A percentile compares a stretch with the other conserved stretches of the same genome.
Evolutionary conservation across 371 early-diverging fungal genomes (phyloP).

Genomic region (Mucor mucedo): DNA sequence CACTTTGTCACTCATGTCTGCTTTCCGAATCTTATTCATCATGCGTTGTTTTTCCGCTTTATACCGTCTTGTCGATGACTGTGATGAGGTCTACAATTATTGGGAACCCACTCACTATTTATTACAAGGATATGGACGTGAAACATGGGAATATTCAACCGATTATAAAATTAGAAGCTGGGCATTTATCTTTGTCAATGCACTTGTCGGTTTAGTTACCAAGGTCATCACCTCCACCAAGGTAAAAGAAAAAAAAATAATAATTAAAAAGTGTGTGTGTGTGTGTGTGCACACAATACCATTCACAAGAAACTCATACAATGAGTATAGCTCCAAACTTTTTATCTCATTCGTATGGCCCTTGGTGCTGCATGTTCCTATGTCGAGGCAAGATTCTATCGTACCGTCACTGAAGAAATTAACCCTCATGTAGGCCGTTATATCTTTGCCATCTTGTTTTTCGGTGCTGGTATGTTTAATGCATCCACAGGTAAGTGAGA

Average conservation of each 20-base stretch:
- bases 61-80: conserved; percentile 74
- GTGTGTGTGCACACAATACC: not conserved
- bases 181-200: conserved; percentile 76
- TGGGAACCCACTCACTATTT: conserved; percentile 95
- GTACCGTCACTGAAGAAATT: conserved; percentile 65
- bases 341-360: conserved; percentile 71
- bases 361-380: conserved; percentile 69
- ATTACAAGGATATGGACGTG: conserved; percentile 82
- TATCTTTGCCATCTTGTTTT: conserved; percentile 63
- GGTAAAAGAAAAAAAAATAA: conserved; percentile 26
- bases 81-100: conserved; percentile 96
- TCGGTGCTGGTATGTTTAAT: conserved; percentile 88
- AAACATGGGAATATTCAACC: conserved; percentile 98
- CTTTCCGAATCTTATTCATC: conserved; percentile 62
- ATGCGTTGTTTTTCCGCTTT: conserved; percentile 71
- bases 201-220: conserved; percentile 48
- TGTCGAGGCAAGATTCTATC: conserved; percentile 78
- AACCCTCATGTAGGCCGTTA: conserved; percentile 74
- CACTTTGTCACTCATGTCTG: conserved; percentile 59
- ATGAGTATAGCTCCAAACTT: conserved; percentile 65
- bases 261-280: not conserved
- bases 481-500: conserved; percentile 66
- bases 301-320: too few species aligned
- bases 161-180: conserved; percentile 88
- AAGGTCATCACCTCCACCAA: conserved; percentile 61